Evolutionary conservation across 2,329 filamentous ascomycete species (phyloP).

Genomic region (Immersiporthe knoxdaviesiana): DNA sequence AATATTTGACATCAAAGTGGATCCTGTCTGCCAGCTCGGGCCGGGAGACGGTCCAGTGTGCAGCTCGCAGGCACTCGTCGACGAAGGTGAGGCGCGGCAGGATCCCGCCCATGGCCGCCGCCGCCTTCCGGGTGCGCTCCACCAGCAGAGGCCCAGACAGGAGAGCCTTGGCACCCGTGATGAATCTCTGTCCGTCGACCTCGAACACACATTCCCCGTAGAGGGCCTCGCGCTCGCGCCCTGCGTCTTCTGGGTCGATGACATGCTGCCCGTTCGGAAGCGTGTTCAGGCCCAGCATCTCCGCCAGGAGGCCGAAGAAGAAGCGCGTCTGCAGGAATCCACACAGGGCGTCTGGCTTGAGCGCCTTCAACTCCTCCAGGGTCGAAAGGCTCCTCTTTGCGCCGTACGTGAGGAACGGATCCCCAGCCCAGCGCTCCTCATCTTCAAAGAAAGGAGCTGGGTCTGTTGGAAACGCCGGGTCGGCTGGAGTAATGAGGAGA

Average conservation of each 20-base stretch:
- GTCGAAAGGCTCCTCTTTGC: slow-evolving; percentile 29
- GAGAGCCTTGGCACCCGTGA: neutral
- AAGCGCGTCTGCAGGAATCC: slow-evolving; percentile 41
- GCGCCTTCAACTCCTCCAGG: slow-evolving; percentile 30
- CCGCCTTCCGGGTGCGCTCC: neutral
- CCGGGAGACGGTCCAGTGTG: neutral
- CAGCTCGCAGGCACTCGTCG: neutral
- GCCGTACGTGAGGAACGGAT: slow-evolving; percentile 35
- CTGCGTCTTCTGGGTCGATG: neutral
- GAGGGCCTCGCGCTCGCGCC: neutral
- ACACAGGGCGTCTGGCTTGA: slow-evolving; percentile 33
- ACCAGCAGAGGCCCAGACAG: neutral
- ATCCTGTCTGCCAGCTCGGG: neutral
- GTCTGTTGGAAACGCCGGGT: slow-evolving; percentile 26
- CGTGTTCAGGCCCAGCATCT: slow-evolving; percentile 37
- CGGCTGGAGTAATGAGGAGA: slow-evolving; percentile 30
- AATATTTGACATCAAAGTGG: slow-evolving; percentile 33
- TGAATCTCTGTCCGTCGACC: neutral
- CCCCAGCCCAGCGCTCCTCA: slow-evolving; percentile 36
- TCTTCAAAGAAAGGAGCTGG: slow-evolving; percentile 9
- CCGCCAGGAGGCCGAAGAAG: slow-evolving; percentile 39
- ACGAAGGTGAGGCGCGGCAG: neutral
- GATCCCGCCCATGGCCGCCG: neutral
- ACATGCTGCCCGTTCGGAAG: slow-evolving; percentile 26
- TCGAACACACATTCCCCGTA: neutral